Evolutionary conservation across 768 basidiomycete species (phyloP), one percentile per base, ranked within the genome.

Genomic region (Candolleomyces eurysporus): DNA sequence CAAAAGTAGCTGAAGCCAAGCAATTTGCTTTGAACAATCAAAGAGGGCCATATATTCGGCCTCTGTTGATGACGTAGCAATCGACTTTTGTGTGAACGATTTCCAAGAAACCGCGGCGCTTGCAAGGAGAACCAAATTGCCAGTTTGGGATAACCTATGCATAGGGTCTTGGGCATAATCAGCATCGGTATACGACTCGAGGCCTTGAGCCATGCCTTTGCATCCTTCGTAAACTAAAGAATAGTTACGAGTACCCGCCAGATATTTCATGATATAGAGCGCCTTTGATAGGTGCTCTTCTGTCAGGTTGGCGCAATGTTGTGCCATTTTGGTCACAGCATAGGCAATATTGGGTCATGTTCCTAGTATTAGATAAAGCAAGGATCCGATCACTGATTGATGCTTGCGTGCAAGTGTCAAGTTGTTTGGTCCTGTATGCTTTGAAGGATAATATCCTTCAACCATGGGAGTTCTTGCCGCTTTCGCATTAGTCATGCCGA

Each of bases 11-110:
- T 17, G 19, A 4, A 66, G 31, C 63, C 60, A 70, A 13, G 58
- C n/a, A 1, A 60, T 59, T 61, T 69, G 61, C 16, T 61, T 55
- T 13, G 59, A 49, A 0, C 54, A 56, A 61, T 69, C 64, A 9
- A 64, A 48, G 1, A 69, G n/a, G 0, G 61, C 58, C 52, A 67
- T 66, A 49, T 71, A 73, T 58, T 73, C 66, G 1, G 69, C 68
- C 59, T 73, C 71, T 3, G 67, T 71, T 0, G 65, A 65, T 0
- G 67, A 73, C 0, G 65, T 36, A 0, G 66, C 49, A 9, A 67
- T 48, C 0, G 65, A 64, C 13, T 61, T 59, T 40, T 73, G 71
- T 11, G 61, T 61, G 13, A 57, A 30, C 0, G 59, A 62, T 3
- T 31, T 42, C 70, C 69, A 73, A 19, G 65, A 64, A 26, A 69